Evolutionary conservation across 805 yeast genomes (phyloP).

Genomic region (Wickerhamiella hasegawae): DNA sequence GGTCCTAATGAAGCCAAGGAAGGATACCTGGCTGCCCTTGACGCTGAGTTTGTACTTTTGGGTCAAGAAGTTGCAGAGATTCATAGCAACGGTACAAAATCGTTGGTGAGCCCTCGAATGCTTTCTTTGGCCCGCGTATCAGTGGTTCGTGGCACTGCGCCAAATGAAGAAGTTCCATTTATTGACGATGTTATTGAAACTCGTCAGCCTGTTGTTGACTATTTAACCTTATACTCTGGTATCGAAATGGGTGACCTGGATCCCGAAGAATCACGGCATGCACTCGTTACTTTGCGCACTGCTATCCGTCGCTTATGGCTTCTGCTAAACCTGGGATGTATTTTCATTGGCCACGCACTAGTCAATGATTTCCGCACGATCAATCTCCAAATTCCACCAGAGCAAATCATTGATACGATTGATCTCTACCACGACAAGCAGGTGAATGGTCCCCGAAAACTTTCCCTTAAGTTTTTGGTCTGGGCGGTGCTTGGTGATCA

Average conservation of each 20-base stretch:
- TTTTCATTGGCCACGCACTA: slow-evolving; percentile 90
- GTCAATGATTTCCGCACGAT: slow-evolving; percentile 85
- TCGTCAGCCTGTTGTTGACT: slow-evolving; percentile 51
- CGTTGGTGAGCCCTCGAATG: slow-evolving; percentile 56
- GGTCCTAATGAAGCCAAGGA: slow-evolving; percentile 43
- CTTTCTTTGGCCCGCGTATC: slow-evolving; percentile 80
- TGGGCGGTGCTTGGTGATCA: slow-evolving; percentile 56
- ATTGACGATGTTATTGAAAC: slow-evolving; percentile 86
- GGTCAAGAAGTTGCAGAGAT: slow-evolving; percentile 69
- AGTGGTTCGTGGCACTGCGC: slow-evolving; percentile 51
- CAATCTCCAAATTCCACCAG: slow-evolving; percentile 71
- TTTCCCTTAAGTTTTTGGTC: slow-evolving; percentile 75
- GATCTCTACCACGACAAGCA: slow-evolving; percentile 61
- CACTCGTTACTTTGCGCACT: slow-evolving; percentile 63
- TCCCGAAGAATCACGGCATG: slow-evolving; percentile 43
- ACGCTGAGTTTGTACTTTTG: slow-evolving; percentile 86
- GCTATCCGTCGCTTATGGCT: slow-evolving; percentile 87
- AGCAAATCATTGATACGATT: slow-evolving; percentile 82
- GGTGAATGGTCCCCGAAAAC: slow-evolving; percentile 42
- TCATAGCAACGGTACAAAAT: slow-evolving; percentile 51
- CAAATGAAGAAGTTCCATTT: slow-evolving; percentile 44
- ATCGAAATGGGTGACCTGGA: slow-evolving; percentile 83
- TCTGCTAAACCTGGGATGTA: slow-evolving; percentile 70
- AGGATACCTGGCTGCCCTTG: slow-evolving; percentile 77
- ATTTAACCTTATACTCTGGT: slow-evolving; percentile 85